Base-by-base conservation (phyloP, 441 rosid genomes). In the Eugenia klotzschiana region DNA sequence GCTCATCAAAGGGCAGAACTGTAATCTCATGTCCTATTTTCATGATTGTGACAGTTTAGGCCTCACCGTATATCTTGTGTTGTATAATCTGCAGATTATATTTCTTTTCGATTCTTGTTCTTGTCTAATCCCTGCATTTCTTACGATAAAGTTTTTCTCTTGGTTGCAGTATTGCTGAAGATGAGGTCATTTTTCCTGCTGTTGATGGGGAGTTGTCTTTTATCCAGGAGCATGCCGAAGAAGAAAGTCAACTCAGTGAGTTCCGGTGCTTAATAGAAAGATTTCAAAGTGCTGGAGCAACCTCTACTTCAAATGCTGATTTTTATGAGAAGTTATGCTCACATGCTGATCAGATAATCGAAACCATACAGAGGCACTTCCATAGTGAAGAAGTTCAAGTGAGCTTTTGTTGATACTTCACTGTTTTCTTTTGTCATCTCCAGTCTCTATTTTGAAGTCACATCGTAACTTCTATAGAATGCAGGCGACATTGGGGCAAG, bases 111-210 rank as follows among this genome's bases (percentile, higher is more conserved):
- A 37, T 69, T 69, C 22, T 33, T 69, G 7, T 69, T 69, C 77
- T 69, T 69, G 46, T 69, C 46, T 69, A 69, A 69, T 69, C 23
- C 77, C 25, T 69, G 77, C 41, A 69, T 69, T 69, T 69, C 77
- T 69, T 69, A 5, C 8, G 8, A 69, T 11, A 7, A 25, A n/a
- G 43, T 81, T 83, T 85, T 56, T 82, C 86, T 81, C 80, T 55
- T 58, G 23, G 7, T 49, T 88, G 91, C 96, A 94, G 97, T 85
- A 87, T 94, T 88, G 97, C 94, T 13, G 97, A 93, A 90, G 97
- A 94, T 88, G 91, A 89, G 84, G 94, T 94, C 84, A 93, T 94
- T 87, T 93, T 94, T 88, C 97, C 97, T 90, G 94, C 94, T 54
- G 92, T 94, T 87, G 97, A 93, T 89, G 91, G 85, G 43, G 92